Evolutionary conservation across 2,329 filamentous ascomycete species (phyloP), one percentile per base, ranked within the genome.

Genomic region (Lithohypha guttulata): DNA sequence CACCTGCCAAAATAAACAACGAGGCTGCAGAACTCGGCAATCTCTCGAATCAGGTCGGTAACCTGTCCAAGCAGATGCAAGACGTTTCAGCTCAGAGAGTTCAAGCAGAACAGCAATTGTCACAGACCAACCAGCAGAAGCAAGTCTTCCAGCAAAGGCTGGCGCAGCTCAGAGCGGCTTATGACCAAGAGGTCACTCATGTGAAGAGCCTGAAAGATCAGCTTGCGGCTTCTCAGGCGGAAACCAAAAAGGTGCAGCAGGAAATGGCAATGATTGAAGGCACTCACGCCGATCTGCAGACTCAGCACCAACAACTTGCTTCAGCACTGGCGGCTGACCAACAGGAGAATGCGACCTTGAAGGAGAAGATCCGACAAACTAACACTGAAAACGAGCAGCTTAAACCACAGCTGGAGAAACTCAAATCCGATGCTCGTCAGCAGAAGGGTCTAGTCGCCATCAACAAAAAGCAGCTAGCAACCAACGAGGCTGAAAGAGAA

Each of bases 371-470:
- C 49, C 77, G 81, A 21, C 72, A 79, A 37, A 73, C 85, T 28
- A 98, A 94, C 54, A 71, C 75, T 9, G 85, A 93, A 59, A 79
- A 94, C 51, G 71, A 76, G 13, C 80, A 86, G 59, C 66, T 96
- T 27, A 93, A 86, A 59, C 86, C 87, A 21, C 80, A 89, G 50
- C 77, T 98, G 37, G 91, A 98, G 59, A 96, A 95, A 67, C 71
- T 93, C 52, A 86, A 83, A 58, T 84, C 81, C 9, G 86, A 95
- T 52, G 86, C 86, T 18, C 79, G 91, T 28, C 91, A 96, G 59
- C 87, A 96, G 56, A 96, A 93, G 65, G 91, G 91, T 13, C 70
- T 96, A 49, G 89, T 93, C 20, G 87, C 91, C 29, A 98, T 98
- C 64, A 95, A 95, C 65, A 96, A 93, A 70, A 98, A 98, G 66